Conservation (phyloP, 495 filamentous ascomycete species). For the Bacidia rubella region DNA sequence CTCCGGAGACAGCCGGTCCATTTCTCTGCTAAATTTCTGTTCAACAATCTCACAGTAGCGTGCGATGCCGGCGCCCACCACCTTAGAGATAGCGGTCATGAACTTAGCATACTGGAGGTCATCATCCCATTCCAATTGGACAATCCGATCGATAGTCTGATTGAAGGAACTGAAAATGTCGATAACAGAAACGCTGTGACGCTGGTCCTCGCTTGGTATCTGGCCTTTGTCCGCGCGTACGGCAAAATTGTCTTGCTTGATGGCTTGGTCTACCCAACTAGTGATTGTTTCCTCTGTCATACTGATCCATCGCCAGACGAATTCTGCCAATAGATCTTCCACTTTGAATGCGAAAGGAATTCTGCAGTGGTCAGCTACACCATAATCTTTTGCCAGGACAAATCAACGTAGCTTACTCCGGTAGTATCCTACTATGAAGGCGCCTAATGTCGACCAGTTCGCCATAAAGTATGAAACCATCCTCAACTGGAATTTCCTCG, state of each 20-base stretch:
- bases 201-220: slow-evolving; percentile 61
- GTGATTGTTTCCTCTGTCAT: slow-evolving; percentile 65
- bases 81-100: slow-evolving; percentile 89
- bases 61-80: slow-evolving; percentile 67
- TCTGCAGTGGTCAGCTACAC: slow-evolving; percentile 24
- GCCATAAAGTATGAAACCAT: slow-evolving; percentile 87
- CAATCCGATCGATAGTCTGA: slow-evolving; percentile 73
- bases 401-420: slow-evolving; percentile 37
- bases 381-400: slow-evolving; percentile 8
- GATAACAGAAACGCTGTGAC: slow-evolving; percentile 84
- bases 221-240: slow-evolving; percentile 47
- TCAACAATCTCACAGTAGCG: slow-evolving; percentile 89
- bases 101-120: slow-evolving; percentile 89
- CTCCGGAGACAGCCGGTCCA: slow-evolving; percentile 79
- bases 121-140: slow-evolving; percentile 80
- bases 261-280: slow-evolving; percentile 77
- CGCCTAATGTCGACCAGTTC: slow-evolving; percentile 70
- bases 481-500: slow-evolving; percentile 71
- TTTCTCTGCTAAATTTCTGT: slow-evolving; percentile 73
- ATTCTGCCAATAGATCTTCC: slow-evolving; percentile 72
- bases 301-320: slow-evolving; percentile 90
- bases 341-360: slow-evolving; percentile 67
- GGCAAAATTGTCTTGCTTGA: slow-evolving; percentile 73
- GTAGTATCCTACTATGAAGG: slow-evolving; percentile 61
- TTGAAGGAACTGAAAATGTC: slow-evolving; percentile 93